These are phyloP conservation scores for Colletotrichum sp. DNA, from an alignment of 2,329 filamentous ascomycete genomes.

Conservation along the genomic window DNA sequence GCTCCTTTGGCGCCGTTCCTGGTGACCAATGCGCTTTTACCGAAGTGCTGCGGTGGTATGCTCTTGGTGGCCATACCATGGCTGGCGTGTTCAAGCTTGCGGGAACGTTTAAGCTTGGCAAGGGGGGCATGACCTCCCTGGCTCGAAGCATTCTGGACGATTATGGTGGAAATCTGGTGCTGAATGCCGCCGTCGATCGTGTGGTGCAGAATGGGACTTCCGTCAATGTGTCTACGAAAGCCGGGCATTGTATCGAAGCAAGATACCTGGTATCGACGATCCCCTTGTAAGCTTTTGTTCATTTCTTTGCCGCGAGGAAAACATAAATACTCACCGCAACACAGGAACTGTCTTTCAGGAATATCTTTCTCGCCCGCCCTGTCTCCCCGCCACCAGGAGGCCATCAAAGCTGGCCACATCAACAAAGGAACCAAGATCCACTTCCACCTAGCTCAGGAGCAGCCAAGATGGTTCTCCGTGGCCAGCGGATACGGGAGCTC, in stretches of 20 bases:
- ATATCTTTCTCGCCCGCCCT: not conserved
- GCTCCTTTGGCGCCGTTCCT: not conserved
- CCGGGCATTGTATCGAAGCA: not conserved
- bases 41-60: not conserved
- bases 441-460: not conserved
- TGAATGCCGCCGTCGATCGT: not conserved
- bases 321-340: rapidly evolving
- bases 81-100: not conserved
- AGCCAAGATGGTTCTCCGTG: not conserved
- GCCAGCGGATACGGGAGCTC: not conserved
- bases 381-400: not conserved
- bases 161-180: not conserved
- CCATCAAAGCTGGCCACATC: not conserved
- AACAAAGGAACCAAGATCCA: not conserved
- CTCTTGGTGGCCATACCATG: not conserved
- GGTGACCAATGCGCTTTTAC: not conserved
- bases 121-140: not conserved
- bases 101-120: not conserved
- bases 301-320: rapidly evolving
- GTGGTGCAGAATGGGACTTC: not conserved
- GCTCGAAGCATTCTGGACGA: not conserved
- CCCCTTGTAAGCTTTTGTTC: not conserved
- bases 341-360: not conserved
- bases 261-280: not conserved
- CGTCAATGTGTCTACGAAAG: not conserved